A percentile compares a stretch with the other conserved stretches of the same genome.
These are phyloP conservation scores for Debaryomyces singareniensis DNA, from an alignment of 1,139 yeast species.

Conservation along the genomic window DNA sequence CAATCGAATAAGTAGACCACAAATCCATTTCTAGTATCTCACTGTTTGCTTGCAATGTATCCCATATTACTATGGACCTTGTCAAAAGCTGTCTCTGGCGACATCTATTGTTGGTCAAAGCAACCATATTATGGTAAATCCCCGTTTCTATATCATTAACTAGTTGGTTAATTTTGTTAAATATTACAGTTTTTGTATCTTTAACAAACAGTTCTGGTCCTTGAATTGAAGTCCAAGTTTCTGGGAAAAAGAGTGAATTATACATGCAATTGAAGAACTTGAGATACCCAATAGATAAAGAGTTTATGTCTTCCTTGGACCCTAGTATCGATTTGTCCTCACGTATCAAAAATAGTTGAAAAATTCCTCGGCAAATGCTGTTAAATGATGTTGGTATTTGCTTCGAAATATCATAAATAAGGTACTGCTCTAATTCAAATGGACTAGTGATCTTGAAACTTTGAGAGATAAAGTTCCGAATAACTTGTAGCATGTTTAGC, in stretches of 20 bases:
- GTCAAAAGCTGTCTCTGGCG: constrained; percentile 71
- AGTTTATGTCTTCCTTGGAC: constrained; percentile 11
- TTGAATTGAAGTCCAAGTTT: constrained; percentile 18
- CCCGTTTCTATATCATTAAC: constrained; percentile 38
- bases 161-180: constrained; percentile 10
- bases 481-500: constrained; percentile 26
- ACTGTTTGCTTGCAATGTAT: constrained; percentile 66
- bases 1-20: constrained; percentile 23
- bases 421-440: constrained; percentile 30
- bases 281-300: constrained; percentile 14
- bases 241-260: constrained; percentile 16
- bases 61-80: constrained; percentile 60
- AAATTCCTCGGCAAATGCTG: constrained; percentile 54
- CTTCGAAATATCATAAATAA: constrained; percentile 25
- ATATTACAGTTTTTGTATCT: constrained; percentile 7
- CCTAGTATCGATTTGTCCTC: constrained; percentile 52
- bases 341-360: constrained; percentile 54
- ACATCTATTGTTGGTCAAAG: constrained; percentile 67
- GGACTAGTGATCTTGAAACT: constrained; percentile 19
- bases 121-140: constrained; percentile 49
- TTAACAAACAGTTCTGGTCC: constrained; percentile 7
- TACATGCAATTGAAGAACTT: constrained; percentile 22
- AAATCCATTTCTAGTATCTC: constrained; percentile 47
- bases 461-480: constrained; percentile 16
- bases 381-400: constrained; percentile 26